Conservation (phyloP, 371 early-diverging fungal genomes). For the Mucor piriformis region DNA sequence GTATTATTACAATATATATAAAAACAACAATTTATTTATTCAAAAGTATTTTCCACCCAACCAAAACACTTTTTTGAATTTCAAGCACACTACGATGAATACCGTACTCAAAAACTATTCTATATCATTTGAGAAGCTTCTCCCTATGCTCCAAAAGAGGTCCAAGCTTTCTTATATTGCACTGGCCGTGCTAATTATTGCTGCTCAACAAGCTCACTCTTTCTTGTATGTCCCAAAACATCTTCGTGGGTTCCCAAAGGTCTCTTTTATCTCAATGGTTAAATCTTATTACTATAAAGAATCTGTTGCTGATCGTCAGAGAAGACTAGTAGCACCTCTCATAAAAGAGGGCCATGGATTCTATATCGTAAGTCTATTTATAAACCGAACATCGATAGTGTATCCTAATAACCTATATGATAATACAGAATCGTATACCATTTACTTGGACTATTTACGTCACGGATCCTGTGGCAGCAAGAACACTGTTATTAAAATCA, state of each 20-base stretch:
- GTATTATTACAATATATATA: too few species aligned
- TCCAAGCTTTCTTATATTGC: constrained; percentile 8
- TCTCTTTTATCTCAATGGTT: constrained; percentile 12
- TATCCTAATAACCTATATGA: too few species aligned
- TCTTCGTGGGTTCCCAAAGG: constrained; percentile 7
- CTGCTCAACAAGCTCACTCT: constrained; percentile 5
- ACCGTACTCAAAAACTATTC: background rate
- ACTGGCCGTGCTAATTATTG: constrained; percentile 5
- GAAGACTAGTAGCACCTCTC: constrained; percentile 6
- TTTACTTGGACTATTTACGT: constrained; percentile 36
- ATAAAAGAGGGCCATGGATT: constrained; percentile 5
- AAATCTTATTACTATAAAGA: constrained; percentile 12
- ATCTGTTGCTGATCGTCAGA: background rate
- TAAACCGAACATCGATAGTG: too few species aligned
- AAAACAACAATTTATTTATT: too few species aligned
- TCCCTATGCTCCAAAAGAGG: constrained; percentile 3
- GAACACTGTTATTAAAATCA: constrained; percentile 31
- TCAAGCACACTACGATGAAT: background rate
- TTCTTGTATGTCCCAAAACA: constrained; percentile 5
- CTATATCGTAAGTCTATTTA: constrained; percentile 7
- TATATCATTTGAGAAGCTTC: background rate
- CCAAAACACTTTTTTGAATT: background rate
- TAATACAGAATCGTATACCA: constrained; percentile 25
- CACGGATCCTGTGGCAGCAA: constrained; percentile 33
- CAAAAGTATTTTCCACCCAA: too few species aligned